Evolutionary conservation across 202 grass and related monocot genomes (phyloP).

Genomic region (Schoenoplectus triqueter): DNA sequence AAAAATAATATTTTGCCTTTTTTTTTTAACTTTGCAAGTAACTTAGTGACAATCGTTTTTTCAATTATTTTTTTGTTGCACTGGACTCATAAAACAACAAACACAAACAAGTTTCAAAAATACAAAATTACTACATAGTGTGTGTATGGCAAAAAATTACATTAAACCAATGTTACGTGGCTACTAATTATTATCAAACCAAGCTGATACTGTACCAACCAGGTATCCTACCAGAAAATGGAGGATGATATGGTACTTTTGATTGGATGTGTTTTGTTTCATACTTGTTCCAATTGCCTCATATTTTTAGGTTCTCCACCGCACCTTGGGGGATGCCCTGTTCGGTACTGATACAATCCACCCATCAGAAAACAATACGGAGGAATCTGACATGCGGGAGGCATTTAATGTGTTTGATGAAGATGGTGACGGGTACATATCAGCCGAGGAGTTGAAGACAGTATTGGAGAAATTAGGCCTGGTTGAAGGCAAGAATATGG

Average conservation of each 20-base stretch:
- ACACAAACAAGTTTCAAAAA: too few relatives aligned
- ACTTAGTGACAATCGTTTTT: not conserved
- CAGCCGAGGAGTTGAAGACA: conserved; percentile 42
- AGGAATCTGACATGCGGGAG: conserved; percentile 43
- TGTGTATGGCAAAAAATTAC: too few relatives aligned
- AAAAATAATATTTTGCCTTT: not conserved
- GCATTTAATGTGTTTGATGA: conserved; percentile 52
- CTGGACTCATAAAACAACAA: not conserved
- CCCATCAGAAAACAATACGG: not conserved
- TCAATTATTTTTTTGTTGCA: not conserved
- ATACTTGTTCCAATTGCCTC: not conserved
- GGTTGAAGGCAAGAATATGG: conserved; percentile 31
- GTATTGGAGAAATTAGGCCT: conserved; percentile 51
- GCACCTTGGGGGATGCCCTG: conserved; percentile 39
- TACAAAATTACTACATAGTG: too few relatives aligned
- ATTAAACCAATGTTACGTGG: too few relatives aligned
- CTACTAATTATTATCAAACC: not conserved
- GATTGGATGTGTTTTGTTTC: not conserved
- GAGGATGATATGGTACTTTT: conserved; percentile 17
- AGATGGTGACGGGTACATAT: conserved; percentile 52
- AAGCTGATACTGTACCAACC: not conserved
- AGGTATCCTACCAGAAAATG: not conserved
- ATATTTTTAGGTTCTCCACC: conserved; percentile 38
- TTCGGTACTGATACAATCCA: conserved; percentile 32
- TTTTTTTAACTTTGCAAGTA: not conserved